phyloP scores from a whole-genome alignment of 78 protist genomes.

The Emiliania huxleyi region DNA sequence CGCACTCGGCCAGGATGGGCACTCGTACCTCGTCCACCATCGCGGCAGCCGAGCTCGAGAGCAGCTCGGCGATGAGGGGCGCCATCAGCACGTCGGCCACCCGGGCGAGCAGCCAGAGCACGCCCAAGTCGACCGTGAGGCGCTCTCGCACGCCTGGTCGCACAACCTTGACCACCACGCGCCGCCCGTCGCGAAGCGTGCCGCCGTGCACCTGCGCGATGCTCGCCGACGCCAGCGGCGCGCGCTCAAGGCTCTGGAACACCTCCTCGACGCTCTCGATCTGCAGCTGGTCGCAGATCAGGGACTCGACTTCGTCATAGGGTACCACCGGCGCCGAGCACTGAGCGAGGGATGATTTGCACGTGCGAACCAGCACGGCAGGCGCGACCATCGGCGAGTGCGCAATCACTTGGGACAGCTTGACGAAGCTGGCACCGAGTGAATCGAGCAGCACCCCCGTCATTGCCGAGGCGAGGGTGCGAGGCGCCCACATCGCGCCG shows the following conservation, averaged over 20 bases:
- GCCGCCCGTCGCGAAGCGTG: slow-evolving; percentile 33
- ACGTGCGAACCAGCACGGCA: neutral
- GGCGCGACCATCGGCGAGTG: neutral
- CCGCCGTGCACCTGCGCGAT: slow-evolving; percentile 70
- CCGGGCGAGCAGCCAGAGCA: neutral
- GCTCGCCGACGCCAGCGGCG: slow-evolving; percentile 67
- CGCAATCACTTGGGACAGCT: neutral
- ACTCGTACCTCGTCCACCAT: neutral
- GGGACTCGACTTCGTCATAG: neutral
- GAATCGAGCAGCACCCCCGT: neutral
- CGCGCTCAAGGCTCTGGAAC: slow-evolving; percentile 39
- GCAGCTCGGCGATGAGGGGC: neutral
- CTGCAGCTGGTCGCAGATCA: neutral
- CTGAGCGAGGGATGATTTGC: neutral
- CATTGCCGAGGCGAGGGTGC: too few species aligned
- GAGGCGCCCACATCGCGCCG: too few species aligned
- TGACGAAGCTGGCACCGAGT: neutral
- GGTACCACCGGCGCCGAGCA: neutral
- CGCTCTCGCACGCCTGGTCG: slow-evolving; percentile 48
- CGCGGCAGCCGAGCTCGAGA: neutral
- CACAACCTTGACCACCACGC: slow-evolving; percentile 58
- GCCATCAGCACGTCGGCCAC: neutral
- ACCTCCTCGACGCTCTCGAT: neutral
- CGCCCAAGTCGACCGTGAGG: neutral
- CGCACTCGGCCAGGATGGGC: too few species aligned